phyloP scores from a whole-genome alignment of 176 grass and related monocot species.

The Hsuehochloa calcarea region DNA sequence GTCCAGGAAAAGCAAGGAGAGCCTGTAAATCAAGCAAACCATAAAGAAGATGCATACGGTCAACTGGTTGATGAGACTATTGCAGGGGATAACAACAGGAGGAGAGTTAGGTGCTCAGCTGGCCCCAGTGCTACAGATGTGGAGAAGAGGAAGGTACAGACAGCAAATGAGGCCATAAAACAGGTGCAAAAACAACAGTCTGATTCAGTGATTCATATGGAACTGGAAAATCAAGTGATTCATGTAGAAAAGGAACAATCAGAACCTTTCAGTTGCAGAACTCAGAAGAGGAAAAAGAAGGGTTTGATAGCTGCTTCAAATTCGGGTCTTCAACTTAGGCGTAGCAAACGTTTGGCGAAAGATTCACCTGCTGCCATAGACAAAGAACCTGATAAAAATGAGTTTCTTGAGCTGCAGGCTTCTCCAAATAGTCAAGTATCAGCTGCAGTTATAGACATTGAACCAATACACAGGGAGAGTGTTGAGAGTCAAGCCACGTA shows the following conservation, averaged over 20 bases:
- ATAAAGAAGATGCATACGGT: neutral
- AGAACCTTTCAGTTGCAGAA: slow-evolving; percentile 7
- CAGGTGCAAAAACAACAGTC: neutral
- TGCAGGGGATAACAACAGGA: slow-evolving; percentile 8
- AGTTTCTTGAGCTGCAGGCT: slow-evolving; percentile 7
- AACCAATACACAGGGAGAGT: neutral
- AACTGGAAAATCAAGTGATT: slow-evolving; percentile 18
- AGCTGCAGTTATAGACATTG: neutral
- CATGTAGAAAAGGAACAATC: neutral
- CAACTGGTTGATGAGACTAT: neutral
- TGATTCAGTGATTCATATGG: neutral
- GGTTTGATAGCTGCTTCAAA: slow-evolving; percentile 3
- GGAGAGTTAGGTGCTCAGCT: neutral
- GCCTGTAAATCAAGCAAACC: neutral
- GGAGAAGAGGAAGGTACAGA: neutral
- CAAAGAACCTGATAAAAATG: slow-evolving; percentile 1
- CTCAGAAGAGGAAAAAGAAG: slow-evolving; percentile 14
- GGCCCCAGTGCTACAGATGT: neutral
- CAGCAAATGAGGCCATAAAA: slow-evolving; percentile 28
- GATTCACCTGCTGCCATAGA: slow-evolving; percentile 29
- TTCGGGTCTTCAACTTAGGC: slow-evolving; percentile 41
- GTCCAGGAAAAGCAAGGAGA: slow-evolving; percentile 27
- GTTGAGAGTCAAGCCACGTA: slow-evolving; percentile 4
- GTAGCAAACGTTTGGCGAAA: slow-evolving; percentile 38
- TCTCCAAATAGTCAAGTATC: slow-evolving; percentile 21